A percentile compares a stretch with the other conserved stretches of the same genome.
Conservation (phyloP, 768 basidiomycete genomes). For the Tulasnella sp. region DNA sequence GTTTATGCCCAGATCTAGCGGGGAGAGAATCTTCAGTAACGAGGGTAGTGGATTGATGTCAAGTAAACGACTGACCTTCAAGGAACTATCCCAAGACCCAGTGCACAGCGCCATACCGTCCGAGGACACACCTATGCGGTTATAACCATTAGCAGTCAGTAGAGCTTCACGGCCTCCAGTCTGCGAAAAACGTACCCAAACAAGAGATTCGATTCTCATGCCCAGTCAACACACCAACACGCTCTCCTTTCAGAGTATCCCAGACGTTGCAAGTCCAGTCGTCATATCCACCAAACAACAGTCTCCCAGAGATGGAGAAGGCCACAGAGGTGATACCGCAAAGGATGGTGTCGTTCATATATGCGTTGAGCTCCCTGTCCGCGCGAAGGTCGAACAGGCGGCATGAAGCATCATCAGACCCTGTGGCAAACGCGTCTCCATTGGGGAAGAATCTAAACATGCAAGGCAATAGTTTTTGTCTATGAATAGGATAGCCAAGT, state of each 20-base stretch:
- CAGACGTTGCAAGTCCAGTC: conserved; percentile 99
- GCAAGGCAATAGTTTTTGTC: neutral
- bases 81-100: conserved; percentile 94
- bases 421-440: conserved; percentile 98
- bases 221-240: conserved; percentile 92
- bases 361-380: conserved; percentile 92
- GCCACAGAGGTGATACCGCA: conserved; percentile 99
- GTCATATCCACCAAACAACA: conserved; percentile 97
- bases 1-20: too few species aligned
- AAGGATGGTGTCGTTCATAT: conserved; percentile 96
- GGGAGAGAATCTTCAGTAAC: neutral
- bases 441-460: conserved; percentile 89
- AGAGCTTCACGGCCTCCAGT: neutral
- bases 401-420: conserved; percentile 98
- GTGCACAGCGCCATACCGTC: conserved; percentile 99
- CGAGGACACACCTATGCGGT: conserved; percentile 48
- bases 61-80: conserved; percentile 49
- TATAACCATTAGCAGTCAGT: neutral
- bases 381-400: conserved; percentile 96
- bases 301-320: conserved; percentile 94
- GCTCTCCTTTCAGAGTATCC: conserved; percentile 98
- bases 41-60: neutral
- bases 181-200: conserved; percentile 42
- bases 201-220: conserved; percentile 98
- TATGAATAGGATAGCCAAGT: neutral